Conservation (phyloP, 2,329 filamentous ascomycete genomes). For the Aureobasidium musti region DNA sequence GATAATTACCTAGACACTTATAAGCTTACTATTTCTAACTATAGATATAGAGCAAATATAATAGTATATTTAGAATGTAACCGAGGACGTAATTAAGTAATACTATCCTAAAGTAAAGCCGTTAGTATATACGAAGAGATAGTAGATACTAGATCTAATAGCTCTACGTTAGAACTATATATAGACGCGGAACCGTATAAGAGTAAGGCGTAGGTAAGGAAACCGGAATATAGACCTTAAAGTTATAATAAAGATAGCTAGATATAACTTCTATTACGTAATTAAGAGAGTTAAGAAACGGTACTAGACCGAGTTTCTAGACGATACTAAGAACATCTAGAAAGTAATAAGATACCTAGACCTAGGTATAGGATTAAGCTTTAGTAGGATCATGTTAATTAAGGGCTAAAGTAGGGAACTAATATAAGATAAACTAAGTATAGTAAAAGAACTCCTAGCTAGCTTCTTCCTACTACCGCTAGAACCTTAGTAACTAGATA, state of each 20-base stretch:
- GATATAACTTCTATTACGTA: conserved; percentile 35
- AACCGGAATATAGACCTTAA: neutral
- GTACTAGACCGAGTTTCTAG: conserved; percentile 21
- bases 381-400: too few relatives aligned
- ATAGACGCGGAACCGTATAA: neutral
- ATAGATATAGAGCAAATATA: neutral
- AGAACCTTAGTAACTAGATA: neutral
- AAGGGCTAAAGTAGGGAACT: too few relatives aligned
- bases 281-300: conserved; percentile 16
- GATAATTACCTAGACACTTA: neutral
- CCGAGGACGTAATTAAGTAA: conserved; percentile 30
- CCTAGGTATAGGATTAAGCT: too few relatives aligned
- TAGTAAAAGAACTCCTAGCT: neutral
- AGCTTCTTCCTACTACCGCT: neutral
- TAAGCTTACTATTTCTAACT: neutral
- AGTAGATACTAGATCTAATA: conserved; percentile 35
- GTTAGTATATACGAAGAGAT: conserved; percentile 38
- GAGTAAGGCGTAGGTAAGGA: neutral
- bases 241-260: conserved; percentile 27
- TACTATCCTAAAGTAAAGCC: conserved; percentile 37
- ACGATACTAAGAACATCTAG: too few relatives aligned
- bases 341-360: too few relatives aligned
- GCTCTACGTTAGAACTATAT: too few relatives aligned
- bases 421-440: neutral
- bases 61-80: neutral